Evolutionary conservation across 352 stramenopile species (phyloP).

Genomic region (Phytophthora idaei): DNA sequence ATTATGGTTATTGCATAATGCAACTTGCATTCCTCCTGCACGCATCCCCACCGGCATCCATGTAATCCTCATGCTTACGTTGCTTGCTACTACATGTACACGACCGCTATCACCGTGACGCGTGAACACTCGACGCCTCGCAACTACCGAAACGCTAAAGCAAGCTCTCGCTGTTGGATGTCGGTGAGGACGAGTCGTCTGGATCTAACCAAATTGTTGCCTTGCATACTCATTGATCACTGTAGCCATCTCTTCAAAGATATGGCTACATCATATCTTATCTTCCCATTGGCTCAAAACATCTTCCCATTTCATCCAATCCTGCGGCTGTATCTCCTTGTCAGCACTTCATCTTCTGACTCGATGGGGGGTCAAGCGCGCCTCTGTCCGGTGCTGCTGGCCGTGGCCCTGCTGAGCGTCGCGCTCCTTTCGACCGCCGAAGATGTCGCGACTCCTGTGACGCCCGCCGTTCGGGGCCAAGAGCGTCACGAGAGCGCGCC

Average conservation of each 20-base stretch:
- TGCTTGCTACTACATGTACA: no score
- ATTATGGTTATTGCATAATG: no score
- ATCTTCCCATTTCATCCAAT: slow-evolving; percentile 14
- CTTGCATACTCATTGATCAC: no score
- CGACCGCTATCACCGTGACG: slow-evolving; percentile 3
- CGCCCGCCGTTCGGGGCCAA: slow-evolving; percentile 13
- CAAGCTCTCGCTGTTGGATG: neutral
- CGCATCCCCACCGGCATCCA: neutral
- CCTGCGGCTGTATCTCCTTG: neutral
- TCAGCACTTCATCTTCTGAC: slow-evolving; percentile 15
- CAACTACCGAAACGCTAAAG: slow-evolving; percentile 4
- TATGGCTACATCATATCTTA: no score
- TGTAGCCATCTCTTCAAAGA: no score
- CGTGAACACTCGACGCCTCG: neutral
- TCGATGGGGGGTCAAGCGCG: slow-evolving; percentile 20
- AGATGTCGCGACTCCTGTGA: slow-evolving; percentile 9
- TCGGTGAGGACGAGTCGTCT: neutral
- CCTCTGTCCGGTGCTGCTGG: slow-evolving; percentile 28
- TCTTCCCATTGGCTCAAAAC: no score
- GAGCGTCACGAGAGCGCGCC: slow-evolving; percentile 14
- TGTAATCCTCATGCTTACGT: slow-evolving; percentile 1
- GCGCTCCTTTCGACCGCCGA: slow-evolving; percentile 22
- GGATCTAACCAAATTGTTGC: slow-evolving; percentile 14
- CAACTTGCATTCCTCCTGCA: neutral
- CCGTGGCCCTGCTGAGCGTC: slow-evolving; percentile 17